Percentiles rank a stretch among this genome's conserved stretches.
These are phyloP conservation scores for Halenospora varia DNA, from an alignment of 495 filamentous ascomycete species.

Conservation along the genomic window DNA sequence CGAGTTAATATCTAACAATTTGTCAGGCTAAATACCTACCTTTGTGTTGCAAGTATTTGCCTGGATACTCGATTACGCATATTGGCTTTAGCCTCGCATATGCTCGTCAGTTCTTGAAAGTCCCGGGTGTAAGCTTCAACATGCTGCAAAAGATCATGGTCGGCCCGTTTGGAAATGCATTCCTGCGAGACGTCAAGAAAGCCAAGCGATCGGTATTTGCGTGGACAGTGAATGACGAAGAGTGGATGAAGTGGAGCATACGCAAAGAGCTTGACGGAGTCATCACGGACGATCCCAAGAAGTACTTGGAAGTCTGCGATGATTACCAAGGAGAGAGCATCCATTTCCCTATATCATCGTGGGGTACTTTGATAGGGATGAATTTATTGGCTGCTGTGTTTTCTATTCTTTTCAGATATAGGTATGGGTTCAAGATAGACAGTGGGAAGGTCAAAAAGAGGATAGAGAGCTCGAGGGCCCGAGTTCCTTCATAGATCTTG, in stretches of 20 bases:
- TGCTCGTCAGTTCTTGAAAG: slow-evolving; percentile 62
- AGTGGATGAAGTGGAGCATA: slow-evolving; percentile 69
- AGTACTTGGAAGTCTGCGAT: slow-evolving; percentile 42
- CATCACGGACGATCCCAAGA: slow-evolving; percentile 51
- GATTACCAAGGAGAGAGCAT: slow-evolving; percentile 19
- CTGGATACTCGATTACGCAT: slow-evolving; percentile 61
- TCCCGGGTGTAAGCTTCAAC: slow-evolving; percentile 68
- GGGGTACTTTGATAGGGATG: slow-evolving; percentile 1
- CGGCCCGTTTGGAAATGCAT: slow-evolving; percentile 55
- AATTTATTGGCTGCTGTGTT: slow-evolving; percentile 18
- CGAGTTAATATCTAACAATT: slow-evolving; percentile 2
- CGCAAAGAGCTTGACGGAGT: slow-evolving; percentile 46
- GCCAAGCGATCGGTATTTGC: slow-evolving; percentile 56
- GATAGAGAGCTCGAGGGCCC: neutral
- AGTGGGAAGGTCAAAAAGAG: slow-evolving; percentile 2
- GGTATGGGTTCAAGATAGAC: slow-evolving; percentile 7
- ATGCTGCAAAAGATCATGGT: slow-evolving; percentile 62
- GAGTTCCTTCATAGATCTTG: neutral
- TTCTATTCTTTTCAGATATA: slow-evolving; percentile 10
- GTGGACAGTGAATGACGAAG: slow-evolving; percentile 82
- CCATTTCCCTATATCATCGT: neutral
- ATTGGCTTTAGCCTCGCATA: slow-evolving; percentile 69
- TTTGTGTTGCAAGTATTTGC: slow-evolving; percentile 55
- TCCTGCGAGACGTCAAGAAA: slow-evolving; percentile 55
- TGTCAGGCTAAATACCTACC: slow-evolving; percentile 57